Evolutionary conservation across 768 basidiomycete species (phyloP), one percentile per base, ranked within the genome.

Genomic region (Fibroporia radiculosa): DNA sequence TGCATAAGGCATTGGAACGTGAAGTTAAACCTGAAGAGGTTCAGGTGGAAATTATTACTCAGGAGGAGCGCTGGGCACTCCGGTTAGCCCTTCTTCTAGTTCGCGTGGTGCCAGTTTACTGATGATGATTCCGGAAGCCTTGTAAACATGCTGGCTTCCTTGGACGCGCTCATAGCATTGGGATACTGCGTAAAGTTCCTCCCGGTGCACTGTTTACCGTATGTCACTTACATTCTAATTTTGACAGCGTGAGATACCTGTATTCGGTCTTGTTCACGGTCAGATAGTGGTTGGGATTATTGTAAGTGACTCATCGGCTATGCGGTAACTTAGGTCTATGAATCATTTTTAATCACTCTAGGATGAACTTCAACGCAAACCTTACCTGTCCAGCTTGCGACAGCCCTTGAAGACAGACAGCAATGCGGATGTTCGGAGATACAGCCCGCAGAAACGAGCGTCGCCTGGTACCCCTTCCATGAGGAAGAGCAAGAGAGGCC

Each of bases 51-150:
- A 58, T 75, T 11, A 61, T 59, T 0, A 77, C 73, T 0, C 55
- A 69, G 2, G 91, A 91, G 62, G 87, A 93, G 48, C 70, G 70
- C 20, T 93, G 91, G 84, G 91, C 75, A 12, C 59, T 88, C 45
- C 72, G 82, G 89, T 84, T 52, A 41, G 71, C 56, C 34, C 10
- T 47, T 31, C 16, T 2, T 13, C 22, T 14, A 12, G 12, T 35
- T 6, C 25, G 16, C 22, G 2, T 6, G 45, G 42, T 18, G 14
- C 34, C n/a, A 8, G 8, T 35, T 19, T 12, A 36, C 20, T 42
- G n/a, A 45, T 29, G 39, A 10, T 49, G 19, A 37, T n/a, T n/a
- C n/a, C n/a, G n/a, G n/a, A 47, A 90, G 92, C 18, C 65, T 95
- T 7, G 52, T 91, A 19, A 82, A 84, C 52, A 82, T 91, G 74